phyloP scores from a whole-genome alignment of 768 basidiomycete genomes.

The Kwoniella sp. region DNA sequence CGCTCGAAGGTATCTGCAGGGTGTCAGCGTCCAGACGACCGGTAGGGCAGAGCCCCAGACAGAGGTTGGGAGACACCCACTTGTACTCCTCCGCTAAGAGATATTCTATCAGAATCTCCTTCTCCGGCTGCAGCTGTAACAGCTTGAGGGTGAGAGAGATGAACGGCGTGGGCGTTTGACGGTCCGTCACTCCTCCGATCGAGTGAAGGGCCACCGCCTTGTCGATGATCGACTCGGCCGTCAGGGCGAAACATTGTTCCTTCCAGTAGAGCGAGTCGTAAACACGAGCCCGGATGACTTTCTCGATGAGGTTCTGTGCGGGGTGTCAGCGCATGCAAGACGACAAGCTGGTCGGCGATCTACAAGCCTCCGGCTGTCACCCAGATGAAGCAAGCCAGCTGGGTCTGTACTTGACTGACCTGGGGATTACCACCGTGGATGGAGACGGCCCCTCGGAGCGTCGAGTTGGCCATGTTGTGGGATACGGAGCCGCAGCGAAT shows the following conservation, averaged over 20 bases:
- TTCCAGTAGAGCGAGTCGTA: conserved; percentile 97
- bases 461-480: conserved; percentile 77
- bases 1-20: conserved; percentile 78
- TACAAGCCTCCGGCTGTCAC: no score
- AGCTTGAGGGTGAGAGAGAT: conserved; percentile 87
- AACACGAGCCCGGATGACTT: conserved; percentile 89
- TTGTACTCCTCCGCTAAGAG: conserved; percentile 96
- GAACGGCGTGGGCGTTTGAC: conserved; percentile 91
- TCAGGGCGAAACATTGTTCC: conserved; percentile 96
- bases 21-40: no score
- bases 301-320: conserved; percentile 82
- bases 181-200: conserved; percentile 86
- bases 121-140: conserved; percentile 94
- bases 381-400: neutral
- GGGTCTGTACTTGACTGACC: no score
- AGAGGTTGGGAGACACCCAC: conserved; percentile 54
- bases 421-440: conserved; percentile 97
- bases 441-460: conserved; percentile 76
- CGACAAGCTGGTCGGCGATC: no score
- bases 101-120: conserved; percentile 94
- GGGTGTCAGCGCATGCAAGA: neutral
- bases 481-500: no score
- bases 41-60: neutral
- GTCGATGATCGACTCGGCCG: conserved; percentile 94
- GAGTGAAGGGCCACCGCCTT: conserved; percentile 74